Conservation (phyloP, 1,139 yeast genomes). For the Cylindricascospora bacillispora region DNA sequence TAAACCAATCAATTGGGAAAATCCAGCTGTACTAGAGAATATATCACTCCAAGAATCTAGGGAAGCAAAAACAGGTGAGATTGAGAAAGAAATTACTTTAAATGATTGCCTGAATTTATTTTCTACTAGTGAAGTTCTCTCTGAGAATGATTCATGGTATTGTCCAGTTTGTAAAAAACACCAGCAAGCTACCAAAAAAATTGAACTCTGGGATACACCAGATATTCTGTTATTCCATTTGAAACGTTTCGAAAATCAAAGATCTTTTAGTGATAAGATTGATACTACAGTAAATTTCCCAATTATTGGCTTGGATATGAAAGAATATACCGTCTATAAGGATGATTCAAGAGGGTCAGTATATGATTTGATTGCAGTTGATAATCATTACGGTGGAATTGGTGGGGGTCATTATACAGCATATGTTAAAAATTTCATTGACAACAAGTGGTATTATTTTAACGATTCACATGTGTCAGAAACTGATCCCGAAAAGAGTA, state of each 20-base stretch:
- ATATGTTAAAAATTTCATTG: slow-evolving; percentile 66
- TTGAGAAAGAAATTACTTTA: slow-evolving; percentile 41
- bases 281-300: slow-evolving; percentile 82
- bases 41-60: background rate
- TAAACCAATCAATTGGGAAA: slow-evolving; percentile 40
- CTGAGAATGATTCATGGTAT: slow-evolving; percentile 88
- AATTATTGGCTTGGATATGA: slow-evolving; percentile 65
- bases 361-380: slow-evolving; percentile 86
- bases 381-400: slow-evolving; percentile 89
- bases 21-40: slow-evolving; percentile 38
- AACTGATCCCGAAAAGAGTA: slow-evolving; percentile 45
- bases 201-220: slow-evolving; percentile 85
- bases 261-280: slow-evolving; percentile 82
- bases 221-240: slow-evolving; percentile 82
- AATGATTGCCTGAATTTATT: slow-evolving; percentile 67
- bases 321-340: slow-evolving; percentile 37
- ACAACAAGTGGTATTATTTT: slow-evolving; percentile 75
- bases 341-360: slow-evolving; percentile 30
- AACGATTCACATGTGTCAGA: slow-evolving; percentile 72
- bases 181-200: slow-evolving; percentile 80
- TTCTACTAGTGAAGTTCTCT: slow-evolving; percentile 71
- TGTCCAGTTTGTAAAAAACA: slow-evolving; percentile 86
- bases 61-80: slow-evolving; percentile 34
- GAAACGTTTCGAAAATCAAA: slow-evolving; percentile 77
- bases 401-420: slow-evolving; percentile 99